Evolutionary conservation across 164 flowering plant genomes (phyloP), one percentile per base, ranked within the genome.

Genomic region (Platanus orientalis): DNA sequence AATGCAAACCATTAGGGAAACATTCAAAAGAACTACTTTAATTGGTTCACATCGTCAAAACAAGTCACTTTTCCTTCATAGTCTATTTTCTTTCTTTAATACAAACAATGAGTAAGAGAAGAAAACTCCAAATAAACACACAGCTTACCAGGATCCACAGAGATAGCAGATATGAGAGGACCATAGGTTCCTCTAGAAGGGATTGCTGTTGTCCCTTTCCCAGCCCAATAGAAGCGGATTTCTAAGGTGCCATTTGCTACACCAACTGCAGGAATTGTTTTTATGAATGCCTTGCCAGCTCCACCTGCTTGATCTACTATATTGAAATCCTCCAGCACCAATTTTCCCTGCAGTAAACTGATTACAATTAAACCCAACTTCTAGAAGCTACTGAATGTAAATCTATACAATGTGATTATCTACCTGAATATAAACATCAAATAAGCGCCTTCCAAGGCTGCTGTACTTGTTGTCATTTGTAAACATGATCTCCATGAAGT

Each of bases 371-470:
- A 42, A 42, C 47, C 47, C 11, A 10, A 34, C 39, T 42, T 27
- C 11, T 21, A 55, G 28, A 65, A 25, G 59, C 14, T 1, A 12
- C 14, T 17, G 47, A 42, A 42, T 6, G 47, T 42, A 42, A 11
- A 10, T 11, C 39, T 34, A 34, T 34, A 34, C 10, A 10, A 34
- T 10, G 10, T 34, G 39, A 5, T 45, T 26, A 24, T 5, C 23
- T 66, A 78, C 91, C 89, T 90, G 92, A 55, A 90, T 68, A 40
- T 78, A 84, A 34, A 90, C 81, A 66, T 90, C 85, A 72, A 90
- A 90, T 26, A 86, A 53, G 21, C 97, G 86, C 60, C 64, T 83
- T 24, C 94, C 97, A 54, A 84, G 81, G 74, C 88, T 85, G 65
- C 32, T 53, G 71, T 78, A 86, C 20, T 92, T 25, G 1, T 64